Evolutionary conservation across 2,329 filamentous ascomycete genomes (phyloP).

Genomic region (Neocucurbitaria cava): DNA sequence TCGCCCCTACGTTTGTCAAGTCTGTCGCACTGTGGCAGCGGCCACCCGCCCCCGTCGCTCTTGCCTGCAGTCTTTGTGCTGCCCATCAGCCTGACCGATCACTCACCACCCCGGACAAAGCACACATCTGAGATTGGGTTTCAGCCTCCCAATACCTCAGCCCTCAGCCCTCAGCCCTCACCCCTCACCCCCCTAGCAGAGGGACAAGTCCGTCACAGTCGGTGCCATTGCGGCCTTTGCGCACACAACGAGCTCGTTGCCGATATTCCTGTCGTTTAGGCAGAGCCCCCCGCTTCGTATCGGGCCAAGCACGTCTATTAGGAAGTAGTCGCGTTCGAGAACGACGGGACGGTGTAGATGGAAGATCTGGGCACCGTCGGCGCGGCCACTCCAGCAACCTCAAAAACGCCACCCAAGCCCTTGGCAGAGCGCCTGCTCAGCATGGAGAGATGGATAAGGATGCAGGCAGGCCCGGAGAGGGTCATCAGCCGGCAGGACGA

Average conservation of each 20-base stretch:
- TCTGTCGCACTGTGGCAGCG: conserved; percentile 11
- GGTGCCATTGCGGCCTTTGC: conserved; percentile 23
- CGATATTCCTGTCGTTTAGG: conserved; percentile 20
- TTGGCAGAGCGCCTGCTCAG: conserved; percentile 39
- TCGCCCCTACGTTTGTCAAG: conserved; percentile 23
- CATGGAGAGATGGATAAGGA: conserved; percentile 28
- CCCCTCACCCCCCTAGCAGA: not conserved
- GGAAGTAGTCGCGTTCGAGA: conserved; percentile 45
- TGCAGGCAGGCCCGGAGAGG: conserved; percentile 20
- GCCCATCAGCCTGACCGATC: conserved; percentile 6
- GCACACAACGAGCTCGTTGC: conserved; percentile 15
- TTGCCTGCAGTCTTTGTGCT: not conserved
- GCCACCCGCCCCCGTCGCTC: not conserved
- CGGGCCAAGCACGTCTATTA: conserved; percentile 44
- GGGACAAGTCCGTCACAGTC: conserved; percentile 11
- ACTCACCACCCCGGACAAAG: conserved; percentile 7
- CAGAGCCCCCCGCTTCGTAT: conserved; percentile 16
- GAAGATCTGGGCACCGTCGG: conserved; percentile 33
- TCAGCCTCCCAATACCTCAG: conserved; percentile 25
- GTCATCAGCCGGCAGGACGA: conserved; percentile 26
- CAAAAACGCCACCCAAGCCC: conserved; percentile 47
- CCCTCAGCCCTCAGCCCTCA: too few species aligned
- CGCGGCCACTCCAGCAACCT: conserved; percentile 28
- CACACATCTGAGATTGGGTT: conserved; percentile 11
- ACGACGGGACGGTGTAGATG: conserved; percentile 34